Base-by-base conservation (phyloP, 345 rosid genomes). In the Linum lewisii region DNA sequence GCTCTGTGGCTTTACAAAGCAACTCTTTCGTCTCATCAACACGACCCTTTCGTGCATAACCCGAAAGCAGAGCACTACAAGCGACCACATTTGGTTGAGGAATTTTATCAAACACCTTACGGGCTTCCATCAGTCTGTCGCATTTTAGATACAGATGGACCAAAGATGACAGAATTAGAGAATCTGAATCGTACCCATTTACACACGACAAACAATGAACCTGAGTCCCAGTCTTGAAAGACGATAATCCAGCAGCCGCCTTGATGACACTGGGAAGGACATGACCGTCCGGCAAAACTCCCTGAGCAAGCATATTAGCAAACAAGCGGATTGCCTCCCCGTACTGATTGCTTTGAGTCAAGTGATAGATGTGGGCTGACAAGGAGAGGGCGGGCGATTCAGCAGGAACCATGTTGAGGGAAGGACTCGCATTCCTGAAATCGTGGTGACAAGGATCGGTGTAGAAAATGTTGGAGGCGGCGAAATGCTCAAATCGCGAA, bases 1-100 rank as follows among this genome's bases (percentile, higher is more conserved):
- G 68, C 0, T 62, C 57, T 54, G 57, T 58, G 75, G 74, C 79
- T 67, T 54, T 67, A 62, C 59, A 42, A 44, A 84, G 59, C 13
- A 81, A 54, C 59, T 69, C 34, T 50, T 58, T 72, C 15, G 78
- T 72, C 71, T 84, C 87, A 23, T 71, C 47, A 11, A 79, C 32
- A 3, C 55, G 65, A 19, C 87, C 90, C 54, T 65, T 75, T 49
- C 79, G 63, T 2, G 87, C 83, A 63, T 78, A 79, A 26, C 70
- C 76, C 19, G 80, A 69, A 7, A 84, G 69, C 72, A 84, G 72
- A 70, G 87, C 86, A 60, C 86, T 73, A 49, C 68, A 78, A 36
- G 74, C 67, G 26, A 84, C 81, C 62, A 84, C 79, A 69, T 78
- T 78, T 51, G 64, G 73, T 1, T 69, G 68, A 23, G 62, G 65